Evolutionary conservation across 2,329 filamentous ascomycete species (phyloP), one percentile per base, ranked within the genome.

Genomic region (Hymenoscyphus infarciens): DNA sequence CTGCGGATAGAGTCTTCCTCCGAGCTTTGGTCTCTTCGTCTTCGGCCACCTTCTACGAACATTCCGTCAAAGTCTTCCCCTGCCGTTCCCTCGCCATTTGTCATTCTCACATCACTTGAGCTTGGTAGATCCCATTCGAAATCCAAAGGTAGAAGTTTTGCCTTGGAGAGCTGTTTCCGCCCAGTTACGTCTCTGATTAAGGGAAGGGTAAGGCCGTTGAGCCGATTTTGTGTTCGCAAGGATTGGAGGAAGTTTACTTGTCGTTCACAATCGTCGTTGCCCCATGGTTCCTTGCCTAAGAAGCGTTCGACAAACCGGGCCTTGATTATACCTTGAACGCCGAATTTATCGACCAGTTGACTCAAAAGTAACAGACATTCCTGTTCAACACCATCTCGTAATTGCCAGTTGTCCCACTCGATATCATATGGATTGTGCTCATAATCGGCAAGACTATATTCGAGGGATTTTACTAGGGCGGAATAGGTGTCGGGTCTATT

Each of bases 201-300:
- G 10, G 71, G 81, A 79, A 70, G 75, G 73, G 25, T 77, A 69
- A 76, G 81, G 74, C 72, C 86, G 84, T 33, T 78, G 74, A 74
- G 58, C 8, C 67, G 67, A 19, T 69, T 68, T 22, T 63, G 61
- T 35, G 65, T 70, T 2, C 59, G 62, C 19, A 73, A 61, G 25
- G 68, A 70, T 25, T 67, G 64, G 39, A 74, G 75, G 69, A 87
- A 88, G 67, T 83, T 86, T 16, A 72, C 75, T n/a, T 76, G 77
- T 49, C 80, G 77, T 63, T 86, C 82, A 61, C 82, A 79, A 61
- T 83, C 80, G 1, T 75, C 76, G 19, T 80, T 77, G 22, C 88
- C 89, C 79, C 89, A 92, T 7, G 85, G 83, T 73, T 92, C 91
- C 69, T 84, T 86, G 38, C 80, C 82, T n/a, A 93, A 81, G 90